Base-by-base conservation (phyloP, 2,329 filamentous ascomycete species). In the Ophiosphaerella herpotricha region DNA sequence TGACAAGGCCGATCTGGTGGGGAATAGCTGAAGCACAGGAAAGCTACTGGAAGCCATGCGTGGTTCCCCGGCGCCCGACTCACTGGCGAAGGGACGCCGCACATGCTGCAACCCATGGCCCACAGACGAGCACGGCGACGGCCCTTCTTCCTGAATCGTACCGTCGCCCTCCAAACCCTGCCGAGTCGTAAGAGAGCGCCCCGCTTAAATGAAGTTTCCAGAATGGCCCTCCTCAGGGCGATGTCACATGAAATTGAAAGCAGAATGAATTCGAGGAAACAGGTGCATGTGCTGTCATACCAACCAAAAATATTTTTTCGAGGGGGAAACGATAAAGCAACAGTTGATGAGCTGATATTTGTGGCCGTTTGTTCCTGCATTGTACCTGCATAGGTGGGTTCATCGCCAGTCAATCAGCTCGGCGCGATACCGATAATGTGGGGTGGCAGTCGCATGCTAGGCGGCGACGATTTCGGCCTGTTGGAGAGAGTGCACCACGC, bases 301-400 rank as follows among this genome's bases (percentile, higher is more conserved):
- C 49, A 48, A 52, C 55, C 39, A 48, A 46, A 23, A 48, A 31
- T 40, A 46, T 57, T 60, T 58, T 54, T 55, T 47, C 18, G 18
- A 21, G 18, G 46, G 54, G 42, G 52, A 52, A 48, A 55, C 52
- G 60, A 63, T 60, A 57, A 57, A 58, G 55, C 39, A 26, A 26
- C 39, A 51, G 47, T 57, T 29, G 9, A 6, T 39, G 52, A 48
- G 44, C 40, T 47, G 48, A 44, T 54, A 47, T 50, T 54, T 54
- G 48, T 46, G 46, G 53, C 55, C 56, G 55, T 54, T 55, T 55
- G 54, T 60, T 60, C 54, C 50, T 58, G 53, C 50, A 57, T 53
- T 59, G 72, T 74, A 68, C 73, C 73, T 75, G 73, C 73, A 66
- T 73, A 72, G 72, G 72, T 55, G 56, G 57, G 57, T 50, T 45